A percentile compares a stretch with the other conserved stretches of the same genome.
These are phyloP conservation scores for Malania oleifera DNA, from an alignment of 164 flowering plant species.

Conservation along the genomic window DNA sequence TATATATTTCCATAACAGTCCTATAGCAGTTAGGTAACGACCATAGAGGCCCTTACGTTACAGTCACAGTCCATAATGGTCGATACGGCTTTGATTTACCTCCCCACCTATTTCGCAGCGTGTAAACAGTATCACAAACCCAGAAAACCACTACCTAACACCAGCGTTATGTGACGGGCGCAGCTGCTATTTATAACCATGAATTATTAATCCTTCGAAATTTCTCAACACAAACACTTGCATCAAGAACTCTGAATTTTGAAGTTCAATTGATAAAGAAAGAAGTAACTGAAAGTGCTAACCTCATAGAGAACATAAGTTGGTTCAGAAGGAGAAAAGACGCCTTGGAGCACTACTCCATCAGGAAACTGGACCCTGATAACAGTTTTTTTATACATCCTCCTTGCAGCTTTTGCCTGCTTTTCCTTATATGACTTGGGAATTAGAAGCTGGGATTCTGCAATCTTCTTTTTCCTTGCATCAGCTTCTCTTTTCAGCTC, in stretches of 20 bases:
- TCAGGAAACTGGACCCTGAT: constrained; percentile 91
- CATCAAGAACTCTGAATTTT: not conserved
- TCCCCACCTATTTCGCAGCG: no score
- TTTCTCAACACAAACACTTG: not conserved
- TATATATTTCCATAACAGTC: no score
- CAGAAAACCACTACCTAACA: no score
- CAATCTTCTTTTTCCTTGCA: constrained; percentile 69
- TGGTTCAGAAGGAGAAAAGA: constrained; percentile 74
- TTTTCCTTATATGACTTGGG: constrained; percentile 89
- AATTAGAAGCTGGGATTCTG: constrained; percentile 80
- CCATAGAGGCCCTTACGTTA: no score
- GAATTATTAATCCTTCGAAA: no score
- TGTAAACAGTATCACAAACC: no score
- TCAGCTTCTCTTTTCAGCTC: constrained; percentile 88
- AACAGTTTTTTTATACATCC: constrained; percentile 50
- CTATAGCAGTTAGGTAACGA: no score
- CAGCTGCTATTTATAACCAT: no score
- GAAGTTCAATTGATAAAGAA: not conserved
- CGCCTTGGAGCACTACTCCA: constrained; percentile 87
- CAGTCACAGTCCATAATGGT: no score
- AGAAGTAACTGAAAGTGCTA: constrained; percentile 14
- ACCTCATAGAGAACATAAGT: constrained; percentile 87
- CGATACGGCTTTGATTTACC: no score
- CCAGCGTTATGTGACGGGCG: no score
- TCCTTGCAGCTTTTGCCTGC: constrained; percentile 77